Percentiles rank a stretch among this genome's conserved stretches.
These are phyloP conservation scores for Apophysomyces trapeziformis DNA, from an alignment of 371 early-diverging fungal genomes.

Conservation along the genomic window DNA sequence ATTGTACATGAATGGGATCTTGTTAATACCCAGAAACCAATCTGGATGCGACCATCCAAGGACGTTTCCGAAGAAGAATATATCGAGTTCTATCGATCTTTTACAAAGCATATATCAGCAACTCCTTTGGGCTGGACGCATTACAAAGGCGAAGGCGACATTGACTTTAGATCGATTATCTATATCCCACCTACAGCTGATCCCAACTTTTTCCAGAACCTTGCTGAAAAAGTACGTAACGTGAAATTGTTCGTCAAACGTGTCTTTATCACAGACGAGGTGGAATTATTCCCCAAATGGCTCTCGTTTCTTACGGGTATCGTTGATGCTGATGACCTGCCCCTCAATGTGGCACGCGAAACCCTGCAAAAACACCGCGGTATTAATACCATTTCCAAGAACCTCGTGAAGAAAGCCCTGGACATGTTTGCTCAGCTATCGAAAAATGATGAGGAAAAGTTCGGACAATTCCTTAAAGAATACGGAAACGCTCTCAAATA, in stretches of 20 bases:
- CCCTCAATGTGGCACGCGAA: slow-evolving; percentile 96
- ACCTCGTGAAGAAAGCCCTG: slow-evolving; percentile 83
- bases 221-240: slow-evolving; percentile 60
- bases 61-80: slow-evolving; percentile 83
- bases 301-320: slow-evolving; percentile 80
- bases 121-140: slow-evolving; percentile 73
- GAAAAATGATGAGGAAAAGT: slow-evolving; percentile 76
- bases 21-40: slow-evolving; percentile 85
- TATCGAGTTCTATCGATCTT: slow-evolving; percentile 81
- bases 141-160: slow-evolving; percentile 88
- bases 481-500: slow-evolving; percentile 80
- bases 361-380: slow-evolving; percentile 86
- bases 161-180: slow-evolving; percentile 84
- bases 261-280: slow-evolving; percentile 95
- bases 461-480: slow-evolving; percentile 72
- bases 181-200: slow-evolving; percentile 82
- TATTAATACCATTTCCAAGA: slow-evolving; percentile 83
- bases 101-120: slow-evolving; percentile 71
- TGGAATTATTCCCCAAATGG: slow-evolving; percentile 78
- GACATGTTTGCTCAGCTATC: slow-evolving; percentile 81
- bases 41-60: slow-evolving; percentile 90
- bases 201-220: slow-evolving; percentile 68
- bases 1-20: slow-evolving; percentile 63
- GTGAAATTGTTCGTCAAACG: slow-evolving; percentile 92
- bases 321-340: slow-evolving; percentile 93